Conservation (phyloP, 2,329 filamentous ascomycete species). For the Celoporthe dispersa region DNA sequence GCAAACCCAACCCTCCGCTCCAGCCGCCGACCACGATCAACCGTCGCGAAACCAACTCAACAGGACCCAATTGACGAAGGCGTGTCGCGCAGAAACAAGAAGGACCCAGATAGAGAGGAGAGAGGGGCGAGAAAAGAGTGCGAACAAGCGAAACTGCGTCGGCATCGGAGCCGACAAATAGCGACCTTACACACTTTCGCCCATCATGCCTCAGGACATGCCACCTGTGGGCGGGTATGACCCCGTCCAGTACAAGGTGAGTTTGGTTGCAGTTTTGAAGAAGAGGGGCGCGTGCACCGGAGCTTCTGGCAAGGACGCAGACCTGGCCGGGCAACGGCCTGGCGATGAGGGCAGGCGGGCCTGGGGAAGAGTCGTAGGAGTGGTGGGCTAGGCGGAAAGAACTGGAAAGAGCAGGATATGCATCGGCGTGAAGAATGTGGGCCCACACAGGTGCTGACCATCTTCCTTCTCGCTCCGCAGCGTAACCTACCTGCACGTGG, state of each 20-base stretch:
- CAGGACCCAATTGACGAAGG: not conserved
- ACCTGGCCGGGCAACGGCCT: not conserved
- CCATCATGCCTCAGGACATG: slow-evolving; percentile 95
- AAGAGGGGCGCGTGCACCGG: not conserved
- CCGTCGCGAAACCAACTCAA: not conserved
- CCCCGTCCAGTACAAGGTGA: slow-evolving; percentile 95
- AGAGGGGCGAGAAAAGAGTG: not conserved
- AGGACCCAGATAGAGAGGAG: not conserved
- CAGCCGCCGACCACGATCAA: not conserved
- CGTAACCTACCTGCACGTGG: slow-evolving; percentile 91
- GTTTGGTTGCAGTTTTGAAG: slow-evolving; percentile 35
- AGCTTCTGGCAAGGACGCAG: not conserved
- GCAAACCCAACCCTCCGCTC: not conserved
- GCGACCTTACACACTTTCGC: slow-evolving; percentile 28
- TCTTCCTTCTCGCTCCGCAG: slow-evolving; percentile 46
- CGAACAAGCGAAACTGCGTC: slow-evolving; percentile 10
- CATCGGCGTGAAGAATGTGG: not conserved
- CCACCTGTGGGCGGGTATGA: slow-evolving; percentile 93
- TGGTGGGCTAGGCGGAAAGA: not conserved
- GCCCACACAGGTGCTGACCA: slow-evolving; percentile 1
- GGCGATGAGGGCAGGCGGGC: not conserved
- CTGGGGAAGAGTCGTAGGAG: not conserved
- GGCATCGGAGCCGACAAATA: slow-evolving; percentile 9
- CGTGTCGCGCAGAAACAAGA: not conserved
- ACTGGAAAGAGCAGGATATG: not conserved